phyloP scores from a whole-genome alignment of 768 basidiomycete genomes.

The Auriscalpium orientale region DNA sequence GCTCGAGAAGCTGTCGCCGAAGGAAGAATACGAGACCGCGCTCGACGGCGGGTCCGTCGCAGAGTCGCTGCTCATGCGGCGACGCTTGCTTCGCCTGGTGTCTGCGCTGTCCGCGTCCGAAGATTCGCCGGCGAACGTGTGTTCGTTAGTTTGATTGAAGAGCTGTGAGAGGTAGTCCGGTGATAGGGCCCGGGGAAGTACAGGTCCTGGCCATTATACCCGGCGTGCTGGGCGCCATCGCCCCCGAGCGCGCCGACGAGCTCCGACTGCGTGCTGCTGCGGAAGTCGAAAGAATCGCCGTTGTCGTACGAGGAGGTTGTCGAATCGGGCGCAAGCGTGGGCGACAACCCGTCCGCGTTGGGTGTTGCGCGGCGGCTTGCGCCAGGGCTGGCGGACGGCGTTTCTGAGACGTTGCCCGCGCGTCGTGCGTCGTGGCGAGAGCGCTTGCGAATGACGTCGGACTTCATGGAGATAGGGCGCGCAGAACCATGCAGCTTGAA shows the following conservation, averaged over 20 bases:
- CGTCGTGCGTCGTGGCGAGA: constrained; percentile 75
- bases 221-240: constrained; percentile 19
- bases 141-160: constrained; percentile 40
- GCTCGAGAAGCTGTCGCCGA: constrained; percentile 34
- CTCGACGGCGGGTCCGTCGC: constrained; percentile 49
- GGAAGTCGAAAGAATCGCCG: constrained; percentile 16
- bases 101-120: constrained; percentile 32
- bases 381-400: constrained; percentile 69
- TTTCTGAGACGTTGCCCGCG: constrained; percentile 43
- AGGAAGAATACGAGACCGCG: constrained; percentile 53
- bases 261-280: constrained; percentile 43
- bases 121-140: constrained; percentile 42
- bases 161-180: constrained; percentile 57
- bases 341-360: constrained; percentile 38
- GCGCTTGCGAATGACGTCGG: constrained; percentile 82
- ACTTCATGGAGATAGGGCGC: constrained; percentile 87
- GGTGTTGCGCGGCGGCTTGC: constrained; percentile 71
- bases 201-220: constrained; percentile 22
- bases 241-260: constrained; percentile 39
- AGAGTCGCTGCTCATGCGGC: constrained; percentile 59
- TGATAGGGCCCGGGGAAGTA: constrained; percentile 68
- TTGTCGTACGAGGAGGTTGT: constrained; percentile 50
- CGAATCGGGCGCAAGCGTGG: constrained; percentile 64
- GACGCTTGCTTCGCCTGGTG: constrained; percentile 52
- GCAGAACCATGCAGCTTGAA: constrained; percentile 83